These are phyloP conservation scores for Tephrocybe sp. DNA, from an alignment of 768 basidiomycete genomes.

Conservation along the genomic window DNA sequence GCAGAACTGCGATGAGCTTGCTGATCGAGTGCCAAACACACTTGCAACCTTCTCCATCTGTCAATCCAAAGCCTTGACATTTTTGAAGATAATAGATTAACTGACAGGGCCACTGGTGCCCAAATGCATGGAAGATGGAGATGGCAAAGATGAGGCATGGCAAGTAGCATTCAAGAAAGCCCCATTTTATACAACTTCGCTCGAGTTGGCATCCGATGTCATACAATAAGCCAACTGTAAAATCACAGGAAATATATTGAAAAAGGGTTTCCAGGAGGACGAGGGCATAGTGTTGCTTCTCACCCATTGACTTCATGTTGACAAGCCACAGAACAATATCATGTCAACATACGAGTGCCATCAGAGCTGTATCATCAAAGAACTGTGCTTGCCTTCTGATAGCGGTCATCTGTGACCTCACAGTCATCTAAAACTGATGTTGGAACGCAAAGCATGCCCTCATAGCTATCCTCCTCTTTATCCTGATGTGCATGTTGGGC, in stretches of 20 bases:
- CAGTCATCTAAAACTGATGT: slow-evolving; percentile 16
- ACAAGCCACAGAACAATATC: slow-evolving; percentile 27
- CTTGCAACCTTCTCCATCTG: too few species aligned
- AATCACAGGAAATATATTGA: too few species aligned
- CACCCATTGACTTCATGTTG: slow-evolving; percentile 30
- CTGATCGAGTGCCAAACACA: too few species aligned
- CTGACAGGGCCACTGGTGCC: slow-evolving; percentile 34
- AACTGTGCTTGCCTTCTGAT: too few species aligned
- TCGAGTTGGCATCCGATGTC: not conserved
- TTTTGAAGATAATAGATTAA: slow-evolving; percentile 27
- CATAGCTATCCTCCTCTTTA: not conserved
- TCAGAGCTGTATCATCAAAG: too few species aligned
- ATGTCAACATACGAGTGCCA: slow-evolving; percentile 32
- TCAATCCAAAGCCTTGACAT: slow-evolving; percentile 19
- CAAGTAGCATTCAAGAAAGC: slow-evolving; percentile 11
- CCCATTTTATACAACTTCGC: not conserved
- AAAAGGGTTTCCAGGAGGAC: slow-evolving; percentile 21
- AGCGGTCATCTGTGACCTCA: slow-evolving; percentile 16
- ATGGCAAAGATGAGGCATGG: slow-evolving; percentile 23
- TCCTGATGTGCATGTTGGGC: not conserved
- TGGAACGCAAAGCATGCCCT: slow-evolving; percentile 1
- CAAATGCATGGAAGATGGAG: slow-evolving; percentile 33
- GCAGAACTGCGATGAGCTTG: too few species aligned
- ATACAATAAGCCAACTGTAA: too few species aligned
- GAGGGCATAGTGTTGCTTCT: slow-evolving; percentile 29